Conservation (phyloP, 2,329 filamentous ascomycete species). For the Fusarium sterilihyphosum region DNA sequence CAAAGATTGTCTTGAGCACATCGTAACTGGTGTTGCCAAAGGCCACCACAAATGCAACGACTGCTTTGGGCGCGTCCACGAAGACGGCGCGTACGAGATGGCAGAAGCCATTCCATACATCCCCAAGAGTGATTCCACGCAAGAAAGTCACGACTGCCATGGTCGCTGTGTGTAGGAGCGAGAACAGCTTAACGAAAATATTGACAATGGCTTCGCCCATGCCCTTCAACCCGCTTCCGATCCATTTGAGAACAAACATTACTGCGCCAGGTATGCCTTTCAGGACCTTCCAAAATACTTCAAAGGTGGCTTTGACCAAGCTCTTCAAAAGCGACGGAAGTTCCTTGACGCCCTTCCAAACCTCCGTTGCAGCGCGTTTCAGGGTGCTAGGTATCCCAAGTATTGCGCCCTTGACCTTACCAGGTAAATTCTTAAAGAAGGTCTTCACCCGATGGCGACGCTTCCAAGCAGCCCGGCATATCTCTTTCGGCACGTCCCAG, state of each 20-base stretch:
- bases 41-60: slow-evolving; percentile 38
- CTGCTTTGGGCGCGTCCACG: slow-evolving; percentile 42
- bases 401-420: slow-evolving; percentile 29
- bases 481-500: slow-evolving; percentile 41
- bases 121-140: slow-evolving; percentile 49
- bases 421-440: slow-evolving; percentile 43
- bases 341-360: slow-evolving; percentile 37
- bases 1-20: slow-evolving; percentile 46
- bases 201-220: slow-evolving; percentile 40
- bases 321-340: slow-evolving; percentile 18
- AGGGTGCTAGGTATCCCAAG: slow-evolving; percentile 30
- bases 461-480: slow-evolving; percentile 33
- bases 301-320: slow-evolving; percentile 15
- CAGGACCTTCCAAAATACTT: slow-evolving; percentile 32
- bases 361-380: slow-evolving; percentile 1
- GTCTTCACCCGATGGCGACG: slow-evolving; percentile 43
- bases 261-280: slow-evolving; percentile 37
- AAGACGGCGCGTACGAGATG: slow-evolving; percentile 46
- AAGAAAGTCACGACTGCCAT: slow-evolving; percentile 50
- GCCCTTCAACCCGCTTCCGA: slow-evolving; percentile 43
- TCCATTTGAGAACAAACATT: slow-evolving; percentile 43
- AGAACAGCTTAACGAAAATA: slow-evolving; percentile 42
- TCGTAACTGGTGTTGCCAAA: slow-evolving; percentile 41
- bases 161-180: slow-evolving; percentile 50
- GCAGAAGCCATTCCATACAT: slow-evolving; percentile 51